phyloP scores from a whole-genome alignment of 441 rosid genomes.

The Dalechampia spathulata region DNA sequence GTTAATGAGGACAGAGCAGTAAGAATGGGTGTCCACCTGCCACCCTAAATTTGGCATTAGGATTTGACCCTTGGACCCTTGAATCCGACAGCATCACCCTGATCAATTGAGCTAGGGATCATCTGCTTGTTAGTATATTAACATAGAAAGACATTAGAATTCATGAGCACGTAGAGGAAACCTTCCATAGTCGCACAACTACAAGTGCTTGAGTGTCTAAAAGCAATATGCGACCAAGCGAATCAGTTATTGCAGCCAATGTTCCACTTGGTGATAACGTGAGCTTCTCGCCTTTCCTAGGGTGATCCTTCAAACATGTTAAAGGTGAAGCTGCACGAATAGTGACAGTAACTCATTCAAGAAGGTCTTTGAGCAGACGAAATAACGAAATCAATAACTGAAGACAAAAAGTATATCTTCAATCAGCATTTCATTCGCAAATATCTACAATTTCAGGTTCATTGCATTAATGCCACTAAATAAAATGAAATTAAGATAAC shows the following conservation, averaged over 20 bases:
- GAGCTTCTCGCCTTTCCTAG: conserved; percentile 91
- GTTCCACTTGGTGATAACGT: conserved; percentile 95
- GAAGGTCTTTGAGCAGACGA: neutral
- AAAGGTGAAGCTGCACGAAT: conserved; percentile 69
- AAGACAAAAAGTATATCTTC: neutral
- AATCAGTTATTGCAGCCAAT: conserved; percentile 94
- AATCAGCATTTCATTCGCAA: neutral
- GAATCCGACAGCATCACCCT: no score
- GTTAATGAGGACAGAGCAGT: no score
- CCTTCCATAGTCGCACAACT: conserved; percentile 96
- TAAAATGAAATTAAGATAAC: neutral
- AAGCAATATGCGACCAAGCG: conserved; percentile 92
- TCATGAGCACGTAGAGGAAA: conserved; percentile 18
- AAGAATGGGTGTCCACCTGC: no score
- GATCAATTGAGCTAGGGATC: no score
- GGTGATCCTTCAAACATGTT: conserved; percentile 92
- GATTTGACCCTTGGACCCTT: no score
- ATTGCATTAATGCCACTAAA: neutral
- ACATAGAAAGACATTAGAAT: neutral
- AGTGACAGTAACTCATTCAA: conserved; percentile 11
- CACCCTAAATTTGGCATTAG: no score
- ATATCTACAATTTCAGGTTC: neutral
- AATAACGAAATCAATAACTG: neutral
- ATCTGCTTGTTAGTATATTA: neutral
- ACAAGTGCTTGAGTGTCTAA: conserved; percentile 94